Base-by-base conservation (phyloP, 2,329 filamentous ascomycete genomes). In the Xylaria sp. region DNA sequence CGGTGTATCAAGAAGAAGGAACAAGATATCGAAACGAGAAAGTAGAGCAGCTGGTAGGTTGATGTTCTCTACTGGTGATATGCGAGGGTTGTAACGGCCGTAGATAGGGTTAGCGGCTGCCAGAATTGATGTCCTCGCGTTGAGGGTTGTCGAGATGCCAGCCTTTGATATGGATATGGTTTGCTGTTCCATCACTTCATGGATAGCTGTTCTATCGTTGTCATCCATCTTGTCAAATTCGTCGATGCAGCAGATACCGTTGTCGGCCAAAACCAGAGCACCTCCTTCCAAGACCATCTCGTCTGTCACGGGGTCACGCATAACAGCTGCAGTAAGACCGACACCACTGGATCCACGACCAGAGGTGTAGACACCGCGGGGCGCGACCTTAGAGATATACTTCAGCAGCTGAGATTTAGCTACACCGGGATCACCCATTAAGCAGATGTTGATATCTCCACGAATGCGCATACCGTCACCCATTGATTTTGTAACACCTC, bases 351-450 rank as follows among this genome's bases (percentile, higher is more conserved):
- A 93, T 80, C 92, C 92, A 75, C 92, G 91, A 71, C 92, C 92
- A 3, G 92, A 93, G 5, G 92, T 94, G 82, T 94, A 94, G 13
- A 94, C 91, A 76, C 94, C 94, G 72, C 96, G 93, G 70, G 96
- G 96, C 1, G 96, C 95, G 37, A 99, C 96, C 84, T 99, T 98
- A 73, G 94, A 94, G 79, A 99, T 98, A 81, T 99, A 99, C 83
- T 98, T 98, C 74, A 99, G 88, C 74, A 99, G 85, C 84, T 99
- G 96, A 46, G 96, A 99, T 84, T 99, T 99, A 84, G 96, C 96
- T 79, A 99, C 96, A 93, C 96, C 96, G 79, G 96, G 96, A 78
- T 99, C 96, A 87, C 96, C 96, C 96, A 99, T 99, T 78, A 99
- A 84, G 81, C 96, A 98, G 72, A 99, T 91, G 83, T 99, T 99